Conservation (phyloP, 2,329 filamentous ascomycete genomes). For the Trichoderma polysporum region DNA sequence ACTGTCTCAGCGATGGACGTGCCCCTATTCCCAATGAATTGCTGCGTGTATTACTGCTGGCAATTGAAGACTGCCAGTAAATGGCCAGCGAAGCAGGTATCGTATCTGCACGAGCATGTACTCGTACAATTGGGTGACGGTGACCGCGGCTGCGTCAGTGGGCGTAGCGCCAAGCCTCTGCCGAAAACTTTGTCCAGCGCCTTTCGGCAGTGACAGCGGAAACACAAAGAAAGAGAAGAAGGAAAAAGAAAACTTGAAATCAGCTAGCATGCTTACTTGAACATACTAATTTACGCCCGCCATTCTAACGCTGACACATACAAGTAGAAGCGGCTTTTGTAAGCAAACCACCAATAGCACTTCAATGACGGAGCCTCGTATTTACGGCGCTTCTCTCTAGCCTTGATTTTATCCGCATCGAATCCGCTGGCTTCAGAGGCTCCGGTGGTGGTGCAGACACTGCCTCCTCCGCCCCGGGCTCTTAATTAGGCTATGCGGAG, state of each 20-base stretch:
- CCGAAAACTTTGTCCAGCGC: constrained; percentile 1
- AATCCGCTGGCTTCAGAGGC: constrained; percentile 10
- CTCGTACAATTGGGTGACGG: neutral
- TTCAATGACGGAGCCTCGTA: constrained; percentile 15
- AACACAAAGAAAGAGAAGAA: neutral
- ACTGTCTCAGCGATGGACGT: constrained; percentile 14
- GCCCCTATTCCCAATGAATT: constrained; percentile 10
- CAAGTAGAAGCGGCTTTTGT: neutral
- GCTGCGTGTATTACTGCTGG: neutral
- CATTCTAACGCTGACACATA: constrained; percentile 5
- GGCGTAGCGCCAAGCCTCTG: constrained; percentile 4
- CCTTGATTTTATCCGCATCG: constrained; percentile 3
- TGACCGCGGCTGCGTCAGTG: neutral
- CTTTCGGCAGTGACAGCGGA: constrained; percentile 1
- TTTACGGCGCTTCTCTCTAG: neutral
- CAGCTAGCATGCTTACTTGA: neutral
- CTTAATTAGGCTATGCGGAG: constrained; percentile 17
- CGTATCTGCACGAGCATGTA: neutral
- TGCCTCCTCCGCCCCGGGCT: constrained; percentile 5
- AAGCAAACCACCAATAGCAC: constrained; percentile 1
- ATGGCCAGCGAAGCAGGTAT: neutral
- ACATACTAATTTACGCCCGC: neutral
- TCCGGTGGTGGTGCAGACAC: neutral
- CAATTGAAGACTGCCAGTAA: neutral
- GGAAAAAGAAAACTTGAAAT: neutral